phyloP scores from a whole-genome alignment of 192 early-diverging fungal genomes.

The Dissophora ornata region DNA sequence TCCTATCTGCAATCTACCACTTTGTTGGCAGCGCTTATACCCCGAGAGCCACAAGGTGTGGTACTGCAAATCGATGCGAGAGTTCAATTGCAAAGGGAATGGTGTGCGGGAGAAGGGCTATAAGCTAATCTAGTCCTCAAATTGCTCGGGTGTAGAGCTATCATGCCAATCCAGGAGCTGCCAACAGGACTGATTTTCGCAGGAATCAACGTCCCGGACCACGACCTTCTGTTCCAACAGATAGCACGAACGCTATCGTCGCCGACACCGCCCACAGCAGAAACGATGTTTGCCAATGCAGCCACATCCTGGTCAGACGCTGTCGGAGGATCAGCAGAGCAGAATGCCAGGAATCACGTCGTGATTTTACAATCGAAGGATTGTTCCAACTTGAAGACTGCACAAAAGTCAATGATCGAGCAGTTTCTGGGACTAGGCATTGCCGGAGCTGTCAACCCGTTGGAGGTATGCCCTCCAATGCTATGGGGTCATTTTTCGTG shows the following conservation, averaged over 20 bases:
- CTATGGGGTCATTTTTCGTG: too few species aligned
- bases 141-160: slow-evolving; percentile 36
- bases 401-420: slow-evolving; percentile 75
- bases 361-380: slow-evolving; percentile 77
- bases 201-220: slow-evolving; percentile 81
- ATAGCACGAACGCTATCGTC: slow-evolving; percentile 57
- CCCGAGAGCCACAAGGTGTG: slow-evolving; percentile 5
- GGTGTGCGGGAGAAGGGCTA: too few species aligned
- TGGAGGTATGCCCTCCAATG: too few species aligned
- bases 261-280: slow-evolving; percentile 26
- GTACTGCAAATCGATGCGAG: too few species aligned
- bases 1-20: slow-evolving; percentile 63
- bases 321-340: background rate
- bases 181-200: slow-evolving; percentile 78
- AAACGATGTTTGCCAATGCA: too few species aligned
- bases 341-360: slow-evolving; percentile 55
- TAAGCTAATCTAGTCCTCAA: too few species aligned
- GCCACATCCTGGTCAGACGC: background rate
- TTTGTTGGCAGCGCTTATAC: slow-evolving; percentile 71
- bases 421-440: slow-evolving; percentile 64
- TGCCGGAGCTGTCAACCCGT: slow-evolving; percentile 29
- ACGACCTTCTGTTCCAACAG: slow-evolving; percentile 75
- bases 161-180: slow-evolving; percentile 71
- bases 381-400: slow-evolving; percentile 70
- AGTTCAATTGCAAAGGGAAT: too few species aligned